phyloP scores from a whole-genome alignment of 2,329 filamentous ascomycete species.

The Xylaria sp. region DNA sequence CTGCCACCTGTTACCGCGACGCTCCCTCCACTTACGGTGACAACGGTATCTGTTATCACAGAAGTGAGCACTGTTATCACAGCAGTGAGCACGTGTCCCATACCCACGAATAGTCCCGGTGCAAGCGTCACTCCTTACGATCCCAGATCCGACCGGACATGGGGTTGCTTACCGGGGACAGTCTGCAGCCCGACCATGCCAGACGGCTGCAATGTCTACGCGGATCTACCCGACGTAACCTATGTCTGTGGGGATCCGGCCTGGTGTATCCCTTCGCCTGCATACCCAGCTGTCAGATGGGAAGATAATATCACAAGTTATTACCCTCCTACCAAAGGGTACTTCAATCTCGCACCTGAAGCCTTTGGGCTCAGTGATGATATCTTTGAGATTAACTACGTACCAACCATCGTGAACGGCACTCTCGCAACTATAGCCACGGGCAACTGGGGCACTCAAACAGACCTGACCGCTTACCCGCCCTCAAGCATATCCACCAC shows the following conservation, averaged over 20 bases:
- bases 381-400: slow-evolving; percentile 64
- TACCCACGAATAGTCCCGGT: slow-evolving; percentile 54
- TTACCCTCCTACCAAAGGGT: slow-evolving; percentile 64
- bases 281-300: slow-evolving; percentile 56
- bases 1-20: slow-evolving; percentile 33
- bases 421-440: slow-evolving; percentile 59
- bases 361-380: slow-evolving; percentile 72
- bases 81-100: slow-evolving; percentile 56
- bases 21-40: slow-evolving; percentile 35
- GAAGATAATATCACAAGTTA: slow-evolving; percentile 58
- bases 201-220: slow-evolving; percentile 62
- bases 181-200: slow-evolving; percentile 66
- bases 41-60: slow-evolving; percentile 42
- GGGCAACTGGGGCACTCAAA: slow-evolving; percentile 66
- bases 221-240: slow-evolving; percentile 56
- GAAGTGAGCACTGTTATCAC: slow-evolving; percentile 50
- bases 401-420: slow-evolving; percentile 50
- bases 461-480: slow-evolving; percentile 57
- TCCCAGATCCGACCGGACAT: slow-evolving; percentile 58
- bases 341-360: slow-evolving; percentile 72
- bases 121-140: slow-evolving; percentile 45
- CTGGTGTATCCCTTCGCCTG: slow-evolving; percentile 59
- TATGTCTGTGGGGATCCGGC: slow-evolving; percentile 58
- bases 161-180: slow-evolving; percentile 64
- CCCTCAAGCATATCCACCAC: slow-evolving; percentile 36